Base-by-base conservation (phyloP, 2,329 filamentous ascomycete species). In the Botrytis tulipae region DNA sequence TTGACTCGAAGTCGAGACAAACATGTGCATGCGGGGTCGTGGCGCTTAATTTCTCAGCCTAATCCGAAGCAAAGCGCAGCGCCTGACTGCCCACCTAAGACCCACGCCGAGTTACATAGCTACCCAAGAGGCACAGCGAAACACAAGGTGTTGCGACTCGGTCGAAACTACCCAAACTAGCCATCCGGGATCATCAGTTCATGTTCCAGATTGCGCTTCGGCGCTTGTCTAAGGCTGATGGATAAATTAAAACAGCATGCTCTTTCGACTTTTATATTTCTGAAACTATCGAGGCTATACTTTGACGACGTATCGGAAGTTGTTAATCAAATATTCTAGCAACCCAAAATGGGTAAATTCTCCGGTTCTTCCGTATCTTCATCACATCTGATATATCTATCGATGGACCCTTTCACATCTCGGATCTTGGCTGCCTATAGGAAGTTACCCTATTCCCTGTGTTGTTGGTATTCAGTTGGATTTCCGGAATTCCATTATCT, bases 21-120 rank as follows among this genome's bases (percentile, higher is more conserved):
- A 20, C 40, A 37, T 51, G 18, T 40, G n/a, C 10, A 72, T 72
- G 70, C 61, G 29, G 61, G 61, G 29, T 54, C 35, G 37, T 32
- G 70, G 70, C 70, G 70, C 70, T 72, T 67, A 67, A 67, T 46
- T 44, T 57, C 14, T 59, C 48, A 57, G n/a, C 35, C 42, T n/a
- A 44, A n/a, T 32, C 35, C 35, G 10, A 42, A 57, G 48, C 66
- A 57, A 32, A 69, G 37, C 66, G 9, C 66, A 68, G 35, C 37
- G 48, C 6, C 48, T 22, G 46, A 35, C 22, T 22, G 25, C n/a
- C 62, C 44, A 20, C 18, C 32, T 60, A 25, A 18, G 10, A 60
- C 57, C 29, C 10, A 37, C 6, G 3, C 35, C 46, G 1, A 63
- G 61, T 42, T 32, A 32, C 37, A 62, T 44, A 29, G 22, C 63